Conservation (phyloP, 148 eudicot species). For the Tetragonia tetragonoides region DNA sequence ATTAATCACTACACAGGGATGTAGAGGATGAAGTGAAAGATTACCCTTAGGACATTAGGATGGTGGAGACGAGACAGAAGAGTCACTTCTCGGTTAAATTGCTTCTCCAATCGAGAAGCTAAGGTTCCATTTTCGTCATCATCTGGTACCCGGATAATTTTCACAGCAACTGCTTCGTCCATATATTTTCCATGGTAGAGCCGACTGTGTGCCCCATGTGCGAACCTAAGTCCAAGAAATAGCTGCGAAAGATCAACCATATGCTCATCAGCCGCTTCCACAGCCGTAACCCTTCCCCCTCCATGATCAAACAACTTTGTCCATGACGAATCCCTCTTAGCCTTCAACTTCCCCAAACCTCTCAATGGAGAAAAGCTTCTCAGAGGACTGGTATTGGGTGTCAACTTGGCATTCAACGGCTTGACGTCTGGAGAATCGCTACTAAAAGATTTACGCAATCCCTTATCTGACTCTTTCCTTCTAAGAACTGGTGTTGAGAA, state of each 20-base stretch:
- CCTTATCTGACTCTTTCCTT: slow-evolving; percentile 53
- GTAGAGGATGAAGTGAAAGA: background rate
- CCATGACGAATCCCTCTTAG: slow-evolving; percentile 57
- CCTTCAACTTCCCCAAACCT: slow-evolving; percentile 42
- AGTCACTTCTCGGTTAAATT: slow-evolving; percentile 69
- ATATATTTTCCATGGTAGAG: slow-evolving; percentile 78
- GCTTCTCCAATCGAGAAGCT: slow-evolving; percentile 66
- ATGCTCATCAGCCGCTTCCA: slow-evolving; percentile 69
- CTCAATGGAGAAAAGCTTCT: slow-evolving; percentile 48
- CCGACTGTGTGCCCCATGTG: slow-evolving; percentile 83
- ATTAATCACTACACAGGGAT: background rate
- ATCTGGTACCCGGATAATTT: slow-evolving; percentile 73
- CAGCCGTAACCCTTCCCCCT: slow-evolving; percentile 70
- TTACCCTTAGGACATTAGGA: slow-evolving; percentile 83
- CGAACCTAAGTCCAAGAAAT: slow-evolving; percentile 71
- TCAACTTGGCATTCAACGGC: slow-evolving; percentile 21
- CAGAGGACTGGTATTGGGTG: slow-evolving; percentile 47
- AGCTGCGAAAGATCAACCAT: slow-evolving; percentile 74
- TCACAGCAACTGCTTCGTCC: slow-evolving; percentile 78
- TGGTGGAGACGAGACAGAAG: slow-evolving; percentile 72
- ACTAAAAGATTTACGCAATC: slow-evolving; percentile 32
- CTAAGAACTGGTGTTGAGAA: slow-evolving; percentile 67
- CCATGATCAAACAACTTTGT: slow-evolving; percentile 73
- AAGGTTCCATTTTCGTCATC: slow-evolving; percentile 70
- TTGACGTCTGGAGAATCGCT: slow-evolving; percentile 30